These are phyloP conservation scores for Alternaria arborescens DNA, from an alignment of 2,329 filamentous ascomycete species.

Conservation along the genomic window DNA sequence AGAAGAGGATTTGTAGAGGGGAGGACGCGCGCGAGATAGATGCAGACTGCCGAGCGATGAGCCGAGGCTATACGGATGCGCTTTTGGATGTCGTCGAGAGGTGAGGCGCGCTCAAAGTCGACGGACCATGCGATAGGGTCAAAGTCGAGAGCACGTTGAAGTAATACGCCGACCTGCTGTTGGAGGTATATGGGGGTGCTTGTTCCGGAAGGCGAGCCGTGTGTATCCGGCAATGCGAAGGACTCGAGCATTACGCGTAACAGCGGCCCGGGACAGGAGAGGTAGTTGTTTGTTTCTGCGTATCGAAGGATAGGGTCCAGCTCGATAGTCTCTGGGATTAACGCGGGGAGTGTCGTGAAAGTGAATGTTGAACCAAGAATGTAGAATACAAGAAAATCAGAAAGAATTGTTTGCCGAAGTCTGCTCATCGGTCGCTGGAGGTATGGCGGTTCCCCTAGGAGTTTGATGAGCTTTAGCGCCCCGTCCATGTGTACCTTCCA, in stretches of 20 bases:
- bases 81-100: slow-evolving; percentile 44
- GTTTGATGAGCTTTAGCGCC: slow-evolving; percentile 57
- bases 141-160: slow-evolving; percentile 42
- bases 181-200: slow-evolving; percentile 29
- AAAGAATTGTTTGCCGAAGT: slow-evolving; percentile 45
- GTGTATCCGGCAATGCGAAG: slow-evolving; percentile 43
- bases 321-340: slow-evolving; percentile 44
- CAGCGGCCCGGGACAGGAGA: slow-evolving; percentile 48
- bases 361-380: slow-evolving; percentile 47
- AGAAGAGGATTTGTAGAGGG: slow-evolving; percentile 49
- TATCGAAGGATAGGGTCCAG: slow-evolving; percentile 48
- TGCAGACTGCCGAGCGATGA: slow-evolving; percentile 52
- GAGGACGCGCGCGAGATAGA: slow-evolving; percentile 48
- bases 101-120: slow-evolving; percentile 44
- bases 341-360: slow-evolving; percentile 36
- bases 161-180: slow-evolving; percentile 33
- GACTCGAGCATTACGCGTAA: slow-evolving; percentile 50
- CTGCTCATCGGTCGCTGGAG: slow-evolving; percentile 42
- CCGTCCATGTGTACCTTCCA: slow-evolving; percentile 63
- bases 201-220: slow-evolving; percentile 17
- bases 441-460: slow-evolving; percentile 44
- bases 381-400: slow-evolving; percentile 49
- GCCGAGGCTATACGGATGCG: slow-evolving; percentile 50
- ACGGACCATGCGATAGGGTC: slow-evolving; percentile 45
- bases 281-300: slow-evolving; percentile 53